Percentiles rank a stretch among this genome's conserved stretches.
phyloP scores from a whole-genome alignment of 2,329 filamentous ascomycete genomes.

The Aspergillus novoparasiticus region DNA sequence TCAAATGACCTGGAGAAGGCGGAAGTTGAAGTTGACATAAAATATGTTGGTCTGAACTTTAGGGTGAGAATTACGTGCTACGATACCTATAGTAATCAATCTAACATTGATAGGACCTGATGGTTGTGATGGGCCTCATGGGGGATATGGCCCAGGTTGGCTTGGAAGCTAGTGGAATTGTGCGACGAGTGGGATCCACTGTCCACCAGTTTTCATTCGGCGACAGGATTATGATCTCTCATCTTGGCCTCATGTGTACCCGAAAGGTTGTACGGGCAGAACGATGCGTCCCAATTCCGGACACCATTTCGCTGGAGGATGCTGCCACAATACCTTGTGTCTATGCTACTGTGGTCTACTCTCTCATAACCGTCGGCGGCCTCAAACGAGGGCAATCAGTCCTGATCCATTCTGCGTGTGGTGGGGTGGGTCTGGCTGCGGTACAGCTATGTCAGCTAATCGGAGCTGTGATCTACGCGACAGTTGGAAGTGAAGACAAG shows the following conservation, averaged over 20 bases:
- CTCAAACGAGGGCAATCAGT: slow-evolving; percentile 28
- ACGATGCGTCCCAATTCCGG: slow-evolving; percentile 19
- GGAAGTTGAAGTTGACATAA: slow-evolving; percentile 37
- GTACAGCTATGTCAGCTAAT: slow-evolving; percentile 27
- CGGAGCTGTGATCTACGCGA: slow-evolving; percentile 30
- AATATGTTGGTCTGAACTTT: slow-evolving; percentile 38
- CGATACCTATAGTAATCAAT: neutral
- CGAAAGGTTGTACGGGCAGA: slow-evolving; percentile 14
- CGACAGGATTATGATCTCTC: slow-evolving; percentile 31
- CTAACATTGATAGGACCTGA: slow-evolving; percentile 26
- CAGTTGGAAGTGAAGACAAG: slow-evolving; percentile 27
- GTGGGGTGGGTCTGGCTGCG: slow-evolving; percentile 29
- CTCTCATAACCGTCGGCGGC: slow-evolving; percentile 26
- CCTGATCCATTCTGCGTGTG: slow-evolving; percentile 31
- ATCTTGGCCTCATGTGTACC: slow-evolving; percentile 12
- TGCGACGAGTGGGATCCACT: slow-evolving; percentile 27
- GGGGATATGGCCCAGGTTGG: slow-evolving; percentile 27
- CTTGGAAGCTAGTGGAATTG: slow-evolving; percentile 33
- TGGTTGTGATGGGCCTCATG: slow-evolving; percentile 36
- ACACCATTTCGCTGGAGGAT: slow-evolving; percentile 18
- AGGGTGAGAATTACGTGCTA: slow-evolving; percentile 16
- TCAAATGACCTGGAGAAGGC: slow-evolving; percentile 12
- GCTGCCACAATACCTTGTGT: slow-evolving; percentile 24
- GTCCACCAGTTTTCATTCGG: slow-evolving; percentile 30
- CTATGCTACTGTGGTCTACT: slow-evolving; percentile 24